phyloP scores from a whole-genome alignment of 2,329 filamentous ascomycete species.

The Hymenoscyphus albidus region DNA sequence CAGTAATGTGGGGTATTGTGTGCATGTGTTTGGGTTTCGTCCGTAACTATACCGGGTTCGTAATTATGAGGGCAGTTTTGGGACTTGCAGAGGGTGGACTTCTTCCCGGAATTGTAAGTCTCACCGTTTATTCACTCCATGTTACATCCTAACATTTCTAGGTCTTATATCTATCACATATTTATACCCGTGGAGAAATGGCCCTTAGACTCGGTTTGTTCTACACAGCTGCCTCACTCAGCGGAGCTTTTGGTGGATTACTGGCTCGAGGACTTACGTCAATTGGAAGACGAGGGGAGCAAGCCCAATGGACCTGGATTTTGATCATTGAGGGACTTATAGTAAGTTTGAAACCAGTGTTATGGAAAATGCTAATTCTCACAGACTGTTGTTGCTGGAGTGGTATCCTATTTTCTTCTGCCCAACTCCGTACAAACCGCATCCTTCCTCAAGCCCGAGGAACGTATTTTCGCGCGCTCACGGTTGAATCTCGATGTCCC shows the following conservation, averaged over 20 bases:
- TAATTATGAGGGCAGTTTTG: conserved; percentile 57
- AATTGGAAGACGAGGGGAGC: conserved; percentile 50
- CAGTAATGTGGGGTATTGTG: conserved; percentile 62
- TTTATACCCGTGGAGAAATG: conserved; percentile 49
- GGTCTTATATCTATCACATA: conserved; percentile 61
- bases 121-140: neutral
- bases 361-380: conserved; percentile 7
- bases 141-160: conserved; percentile 26
- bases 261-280: conserved; percentile 57
- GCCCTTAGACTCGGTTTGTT: conserved; percentile 62
- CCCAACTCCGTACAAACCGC: conserved; percentile 54
- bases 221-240: conserved; percentile 63
- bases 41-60: conserved; percentile 46
- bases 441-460: conserved; percentile 48
- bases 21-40: conserved; percentile 56
- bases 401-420: conserved; percentile 49
- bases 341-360: conserved; percentile 32
- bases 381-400: conserved; percentile 52
- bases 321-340: conserved; percentile 53
- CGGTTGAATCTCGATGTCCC: conserved; percentile 28
- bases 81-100: conserved; percentile 62
- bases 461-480: conserved; percentile 39
- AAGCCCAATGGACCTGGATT: conserved; percentile 46
- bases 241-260: conserved; percentile 54
- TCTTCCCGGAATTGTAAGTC: conserved; percentile 59